Conservation (phyloP, 306 rosid genomes). For the Corylus americana region DNA sequence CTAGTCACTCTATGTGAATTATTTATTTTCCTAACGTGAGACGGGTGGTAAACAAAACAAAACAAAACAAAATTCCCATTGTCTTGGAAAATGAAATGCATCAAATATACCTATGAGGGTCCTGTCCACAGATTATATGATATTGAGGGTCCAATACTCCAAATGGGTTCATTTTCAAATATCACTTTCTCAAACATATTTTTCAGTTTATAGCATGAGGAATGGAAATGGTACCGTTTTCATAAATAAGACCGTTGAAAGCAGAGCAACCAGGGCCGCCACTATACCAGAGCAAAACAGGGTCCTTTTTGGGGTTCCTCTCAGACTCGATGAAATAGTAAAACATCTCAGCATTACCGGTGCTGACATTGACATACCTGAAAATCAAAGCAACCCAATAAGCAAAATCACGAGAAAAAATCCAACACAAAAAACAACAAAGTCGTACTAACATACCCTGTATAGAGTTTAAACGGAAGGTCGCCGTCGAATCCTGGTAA, state of each 20-base stretch:
- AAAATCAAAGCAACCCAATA: not conserved
- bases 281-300: slow-evolving; percentile 16
- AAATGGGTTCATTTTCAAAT: not conserved
- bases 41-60: not conserved
- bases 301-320: slow-evolving; percentile 13
- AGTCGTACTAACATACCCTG: slow-evolving; percentile 7
- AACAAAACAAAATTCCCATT: not conserved
- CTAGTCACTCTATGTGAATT: too few relatives aligned
- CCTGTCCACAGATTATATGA: too few relatives aligned
- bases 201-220: not conserved
- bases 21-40: too few relatives aligned
- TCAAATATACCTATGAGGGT: not conserved
- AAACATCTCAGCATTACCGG: slow-evolving; percentile 8
- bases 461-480: slow-evolving; percentile 29
- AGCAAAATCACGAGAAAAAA: not conserved
- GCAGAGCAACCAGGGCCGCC: slow-evolving; percentile 31
- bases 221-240: slow-evolving; percentile 11
- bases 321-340: slow-evolving; percentile 27
- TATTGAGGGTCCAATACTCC: too few relatives aligned
- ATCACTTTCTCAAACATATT: not conserved
- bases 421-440: not conserved
- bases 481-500: slow-evolving; percentile 28
- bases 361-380: slow-evolving; percentile 8
- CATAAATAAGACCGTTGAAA: slow-evolving; percentile 16
- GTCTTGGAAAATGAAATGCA: not conserved